Conservation (phyloP, 2,329 filamentous ascomycete species). For the Setomelanomma holmii region DNA sequence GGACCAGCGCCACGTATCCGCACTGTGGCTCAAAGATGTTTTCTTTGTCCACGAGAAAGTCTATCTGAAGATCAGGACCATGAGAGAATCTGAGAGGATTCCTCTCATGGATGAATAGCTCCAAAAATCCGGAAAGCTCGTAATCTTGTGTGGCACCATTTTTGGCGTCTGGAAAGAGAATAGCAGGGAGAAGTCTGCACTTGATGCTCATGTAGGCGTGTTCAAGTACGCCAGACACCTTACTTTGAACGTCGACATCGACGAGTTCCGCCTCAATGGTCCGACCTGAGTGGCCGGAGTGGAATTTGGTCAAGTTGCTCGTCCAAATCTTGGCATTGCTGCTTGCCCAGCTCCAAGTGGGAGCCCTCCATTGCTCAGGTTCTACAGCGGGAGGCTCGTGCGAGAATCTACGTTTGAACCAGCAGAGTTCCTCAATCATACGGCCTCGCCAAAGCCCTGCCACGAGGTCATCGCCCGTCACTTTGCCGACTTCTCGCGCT, state of each 20-base stretch:
- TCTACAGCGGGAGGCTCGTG: neutral
- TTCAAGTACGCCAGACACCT: neutral
- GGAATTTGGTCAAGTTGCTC: neutral
- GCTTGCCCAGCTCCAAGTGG: neutral
- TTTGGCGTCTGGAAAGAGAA: neutral
- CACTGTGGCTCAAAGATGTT: no score
- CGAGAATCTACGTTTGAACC: no score
- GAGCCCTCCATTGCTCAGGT: neutral
- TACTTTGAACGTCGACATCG: neutral
- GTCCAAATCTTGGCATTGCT: neutral
- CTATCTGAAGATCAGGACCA: no score
- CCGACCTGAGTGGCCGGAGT: neutral
- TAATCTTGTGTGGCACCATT: no score
- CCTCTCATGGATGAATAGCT: no score
- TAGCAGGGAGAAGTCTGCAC: neutral
- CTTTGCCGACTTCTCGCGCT: neutral
- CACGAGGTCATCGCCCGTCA: neutral
- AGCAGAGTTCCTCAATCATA: neutral
- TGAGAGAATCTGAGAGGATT: no score
- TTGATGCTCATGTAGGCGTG: neutral
- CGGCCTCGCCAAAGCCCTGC: slow-evolving; percentile 1
- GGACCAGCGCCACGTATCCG: no score
- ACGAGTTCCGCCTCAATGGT: neutral
- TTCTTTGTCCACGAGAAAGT: no score
- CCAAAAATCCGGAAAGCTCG: no score